Evolutionary conservation across 1,284 basidiomycete species (phyloP), one percentile per base, ranked within the genome.

Genomic region (Phellopilus nigrolimitatus): DNA sequence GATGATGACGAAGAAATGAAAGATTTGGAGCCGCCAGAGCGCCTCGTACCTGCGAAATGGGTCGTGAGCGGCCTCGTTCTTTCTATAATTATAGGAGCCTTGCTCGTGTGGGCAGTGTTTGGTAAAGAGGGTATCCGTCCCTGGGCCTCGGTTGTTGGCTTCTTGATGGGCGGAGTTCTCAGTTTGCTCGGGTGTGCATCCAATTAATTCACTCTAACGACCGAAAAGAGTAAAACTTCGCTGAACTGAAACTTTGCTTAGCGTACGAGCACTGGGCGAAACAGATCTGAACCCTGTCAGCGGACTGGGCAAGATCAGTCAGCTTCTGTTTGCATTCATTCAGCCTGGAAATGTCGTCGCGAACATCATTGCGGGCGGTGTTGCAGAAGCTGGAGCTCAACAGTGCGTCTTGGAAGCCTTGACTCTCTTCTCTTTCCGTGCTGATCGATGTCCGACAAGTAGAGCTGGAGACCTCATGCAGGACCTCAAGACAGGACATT

Each of bases 401-500:
- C 93, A 97, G 83, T 91, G 62, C 60, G 84, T 71, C 33, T 36
- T 28, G 42, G n/a, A 28, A 41, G 7, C 38, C 17, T 3, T 24
- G 40, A n/a, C 40, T 17, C 3, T 15, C 19, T 19, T 27, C 51
- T 39, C n/a, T n/a, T n/a, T n/a, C 56, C 42, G 28, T 34, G 28
- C 28, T 46, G 15, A 13, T 31, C 10, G 19, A 3, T 37, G 34
- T 37, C n/a, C 38, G 37, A 10, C 38, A 42, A 36, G 13, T 59
- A 92, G 90, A 66, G 93, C 95, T 6, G 95, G 95, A 13, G 95
- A 98, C 66, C 80, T 98, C 15, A 97, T 98, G 94, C 95, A 98
- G 71, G 95, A 98, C 67, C 75, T 97, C 59, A 98, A 98, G 72
- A 97, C 95, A 1, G 95, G 95, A 0, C 88, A 94, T 64, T 75